phyloP scores from a whole-genome alignment of 345 rosid genomes.

The Erysimum cheiranthoides region DNA sequence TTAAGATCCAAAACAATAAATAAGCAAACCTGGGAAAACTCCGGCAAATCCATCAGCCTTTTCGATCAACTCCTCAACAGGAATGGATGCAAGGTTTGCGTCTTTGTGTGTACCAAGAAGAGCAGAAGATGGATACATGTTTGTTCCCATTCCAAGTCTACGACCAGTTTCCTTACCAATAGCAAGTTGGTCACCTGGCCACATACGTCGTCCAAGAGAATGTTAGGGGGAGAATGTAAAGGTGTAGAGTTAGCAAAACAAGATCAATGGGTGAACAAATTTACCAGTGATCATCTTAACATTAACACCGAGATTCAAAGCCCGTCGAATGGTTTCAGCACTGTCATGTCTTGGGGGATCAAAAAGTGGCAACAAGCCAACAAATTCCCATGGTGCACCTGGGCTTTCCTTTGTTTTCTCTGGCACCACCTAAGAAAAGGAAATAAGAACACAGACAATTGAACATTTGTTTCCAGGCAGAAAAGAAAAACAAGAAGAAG shows the following conservation, averaged over 20 bases:
- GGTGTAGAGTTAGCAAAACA: not conserved
- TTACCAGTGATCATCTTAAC: slow-evolving; percentile 98
- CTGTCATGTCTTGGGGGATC: slow-evolving; percentile 99
- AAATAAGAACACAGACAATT: slow-evolving; percentile 12
- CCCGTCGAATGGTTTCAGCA: slow-evolving; percentile 96
- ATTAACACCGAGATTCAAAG: slow-evolving; percentile 93
- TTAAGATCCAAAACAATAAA: not conserved
- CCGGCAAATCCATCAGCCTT: slow-evolving; percentile 99
- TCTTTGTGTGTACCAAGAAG: slow-evolving; percentile 88
- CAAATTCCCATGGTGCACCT: slow-evolving; percentile 90
- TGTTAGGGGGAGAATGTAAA: slow-evolving; percentile 4
- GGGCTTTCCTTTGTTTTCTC: slow-evolving; percentile 80
- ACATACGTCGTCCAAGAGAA: slow-evolving; percentile 13
- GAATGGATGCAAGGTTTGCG: slow-evolving; percentile 75
- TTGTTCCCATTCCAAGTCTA: slow-evolving; percentile 99
- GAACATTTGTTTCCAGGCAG: slow-evolving; percentile 16
- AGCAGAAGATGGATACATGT: slow-evolving; percentile 97
- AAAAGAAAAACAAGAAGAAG: not conserved
- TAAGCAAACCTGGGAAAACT: slow-evolving; percentile 79
- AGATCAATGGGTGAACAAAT: not conserved
- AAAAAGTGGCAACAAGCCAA: slow-evolving; percentile 90
- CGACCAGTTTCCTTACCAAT: slow-evolving; percentile 97
- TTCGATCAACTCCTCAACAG: slow-evolving; percentile 92
- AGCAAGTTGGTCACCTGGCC: slow-evolving; percentile 94
- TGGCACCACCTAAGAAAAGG: slow-evolving; percentile 67